These are phyloP conservation scores for Globisporangium orthogonon DNA, from an alignment of 352 stramenopile species.

Conservation along the genomic window DNA sequence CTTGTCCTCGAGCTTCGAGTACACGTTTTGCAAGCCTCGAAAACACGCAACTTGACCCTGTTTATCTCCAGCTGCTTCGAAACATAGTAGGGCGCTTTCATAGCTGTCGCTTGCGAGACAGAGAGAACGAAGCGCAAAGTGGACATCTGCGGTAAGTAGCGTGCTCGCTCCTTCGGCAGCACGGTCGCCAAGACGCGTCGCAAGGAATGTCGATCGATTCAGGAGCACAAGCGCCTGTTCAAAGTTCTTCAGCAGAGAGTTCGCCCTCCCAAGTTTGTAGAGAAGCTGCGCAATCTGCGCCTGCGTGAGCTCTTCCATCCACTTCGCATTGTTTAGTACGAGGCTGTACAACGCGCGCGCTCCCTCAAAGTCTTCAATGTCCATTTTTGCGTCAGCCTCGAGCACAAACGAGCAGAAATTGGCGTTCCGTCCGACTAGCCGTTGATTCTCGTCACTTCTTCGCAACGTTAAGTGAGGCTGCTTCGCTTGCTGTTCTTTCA, in stretches of 20 bases:
- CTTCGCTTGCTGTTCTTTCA: slow-evolving; percentile 25
- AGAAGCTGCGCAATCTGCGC: slow-evolving; percentile 24
- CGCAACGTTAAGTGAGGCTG: not conserved
- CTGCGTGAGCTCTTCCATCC: slow-evolving; percentile 30
- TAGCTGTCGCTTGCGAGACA: slow-evolving; percentile 47
- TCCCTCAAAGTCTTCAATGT: slow-evolving; percentile 38
- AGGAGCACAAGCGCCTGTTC: slow-evolving; percentile 50
- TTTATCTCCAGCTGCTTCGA: slow-evolving; percentile 37
- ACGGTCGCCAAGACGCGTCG: slow-evolving; percentile 20
- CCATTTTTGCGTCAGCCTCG: slow-evolving; percentile 55
- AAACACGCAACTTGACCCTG: slow-evolving; percentile 49
- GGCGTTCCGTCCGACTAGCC: slow-evolving; percentile 14
- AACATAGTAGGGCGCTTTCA: slow-evolving; percentile 42
- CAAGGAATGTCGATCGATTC: slow-evolving; percentile 33
- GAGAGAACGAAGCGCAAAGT: slow-evolving; percentile 37
- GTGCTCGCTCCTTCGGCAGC: slow-evolving; percentile 27
- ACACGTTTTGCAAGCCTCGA: slow-evolving; percentile 41
- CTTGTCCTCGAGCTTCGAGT: slow-evolving; percentile 39
- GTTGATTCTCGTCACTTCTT: not conserved
- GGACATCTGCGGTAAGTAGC: slow-evolving; percentile 24
- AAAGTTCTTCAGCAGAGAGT: slow-evolving; percentile 30
- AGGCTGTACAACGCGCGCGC: slow-evolving; percentile 35
- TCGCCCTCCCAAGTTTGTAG: slow-evolving; percentile 29
- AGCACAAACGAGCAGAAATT: slow-evolving; percentile 42
- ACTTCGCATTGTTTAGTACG: slow-evolving; percentile 30